These are phyloP conservation scores for Plasmodium knowlesi DNA, from an alignment of 169 alveolate species.

Conservation along the genomic window DNA sequence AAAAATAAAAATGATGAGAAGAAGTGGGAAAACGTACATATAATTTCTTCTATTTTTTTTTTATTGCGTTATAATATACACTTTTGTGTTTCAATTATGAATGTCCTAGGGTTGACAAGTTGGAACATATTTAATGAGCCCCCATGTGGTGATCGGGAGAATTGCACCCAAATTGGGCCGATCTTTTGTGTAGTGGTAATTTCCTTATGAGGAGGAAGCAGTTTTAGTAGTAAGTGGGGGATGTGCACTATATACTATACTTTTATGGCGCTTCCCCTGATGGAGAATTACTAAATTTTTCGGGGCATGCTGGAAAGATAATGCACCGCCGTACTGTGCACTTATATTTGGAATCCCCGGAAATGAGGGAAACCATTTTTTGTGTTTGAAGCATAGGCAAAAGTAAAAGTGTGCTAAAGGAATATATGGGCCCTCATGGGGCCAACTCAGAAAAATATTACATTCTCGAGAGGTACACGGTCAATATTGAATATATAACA, in stretches of 20 bases:
- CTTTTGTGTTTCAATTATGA: background rate
- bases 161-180: background rate
- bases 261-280: background rate
- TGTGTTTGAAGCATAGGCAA: background rate
- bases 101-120: background rate
- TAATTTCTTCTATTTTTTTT: no score
- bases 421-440: background rate
- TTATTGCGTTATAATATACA: background rate
- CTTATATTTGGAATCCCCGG: background rate
- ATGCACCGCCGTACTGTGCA: background rate
- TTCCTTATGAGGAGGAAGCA: background rate
- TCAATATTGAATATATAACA: background rate
- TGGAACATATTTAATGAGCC: background rate
- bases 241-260: background rate
- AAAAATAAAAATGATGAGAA: background rate
- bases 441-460: background rate
- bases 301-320: background rate
- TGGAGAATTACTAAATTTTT: background rate
- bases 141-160: background rate
- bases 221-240: background rate
- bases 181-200: background rate
- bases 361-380: background rate
- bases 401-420: background rate
- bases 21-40: background rate
- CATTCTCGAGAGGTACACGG: background rate